These are phyloP conservation scores for Glomus cerebriforme DNA, from an alignment of 192 early-diverging fungal species.

Conservation along the genomic window DNA sequence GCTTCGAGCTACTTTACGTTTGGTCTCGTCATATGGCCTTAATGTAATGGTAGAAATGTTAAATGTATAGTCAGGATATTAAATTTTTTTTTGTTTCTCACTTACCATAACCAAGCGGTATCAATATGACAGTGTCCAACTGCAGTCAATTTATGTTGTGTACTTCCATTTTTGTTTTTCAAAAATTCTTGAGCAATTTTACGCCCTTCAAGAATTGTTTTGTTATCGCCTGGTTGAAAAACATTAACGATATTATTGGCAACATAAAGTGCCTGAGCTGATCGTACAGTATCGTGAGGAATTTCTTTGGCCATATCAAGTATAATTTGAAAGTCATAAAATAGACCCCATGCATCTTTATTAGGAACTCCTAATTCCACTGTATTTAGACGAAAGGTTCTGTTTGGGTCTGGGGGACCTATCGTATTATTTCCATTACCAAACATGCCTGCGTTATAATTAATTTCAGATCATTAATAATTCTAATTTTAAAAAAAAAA, in stretches of 20 bases:
- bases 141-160: conserved; percentile 77
- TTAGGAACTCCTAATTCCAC: conserved; percentile 77
- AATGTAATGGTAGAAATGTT: neutral
- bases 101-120: conserved; percentile 86
- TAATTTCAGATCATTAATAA: neutral
- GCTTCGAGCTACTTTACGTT: conserved; percentile 86
- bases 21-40: conserved; percentile 97
- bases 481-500: neutral
- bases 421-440: conserved; percentile 73
- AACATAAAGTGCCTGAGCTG: conserved; percentile 76
- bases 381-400: conserved; percentile 59
- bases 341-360: conserved; percentile 66
- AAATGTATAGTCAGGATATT: neutral
- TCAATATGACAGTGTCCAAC: conserved; percentile 83
- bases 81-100: neutral
- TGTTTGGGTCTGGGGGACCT: conserved; percentile 67
- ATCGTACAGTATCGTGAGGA: conserved; percentile 66
- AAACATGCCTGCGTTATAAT: conserved; percentile 60
- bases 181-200: conserved; percentile 71
- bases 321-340: conserved; percentile 79
- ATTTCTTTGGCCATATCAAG: conserved; percentile 70
- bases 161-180: conserved; percentile 56
- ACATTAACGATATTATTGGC: conserved; percentile 82
- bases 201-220: conserved; percentile 43
- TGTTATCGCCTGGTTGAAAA: conserved; percentile 58